Base-by-base conservation (phyloP, 2,329 filamentous ascomycete species). In the Trematosphaeria pertusa region DNA sequence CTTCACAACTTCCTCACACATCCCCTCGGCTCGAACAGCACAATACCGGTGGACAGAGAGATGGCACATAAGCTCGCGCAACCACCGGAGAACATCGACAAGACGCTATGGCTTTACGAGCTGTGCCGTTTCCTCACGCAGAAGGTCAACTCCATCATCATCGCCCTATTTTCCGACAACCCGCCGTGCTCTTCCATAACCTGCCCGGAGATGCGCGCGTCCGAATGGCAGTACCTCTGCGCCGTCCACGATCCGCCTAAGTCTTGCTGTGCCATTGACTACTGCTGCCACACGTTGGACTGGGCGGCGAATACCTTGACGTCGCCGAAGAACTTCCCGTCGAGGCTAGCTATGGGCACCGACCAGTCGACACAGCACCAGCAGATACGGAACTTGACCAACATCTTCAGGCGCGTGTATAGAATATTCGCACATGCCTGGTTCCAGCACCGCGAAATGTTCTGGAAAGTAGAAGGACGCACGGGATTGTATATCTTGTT, bases 201-300 rank as follows among this genome's bases (percentile, higher is more conserved):
- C 1, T 99, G 94, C 66, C 91, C 92, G 22, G 94, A 99, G 75
- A 99, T 99, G 94, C 91, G 94, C 67, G 94, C 94, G 2, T 94
- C 89, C 21, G 93, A 99, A 77, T 99, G 94, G 94, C 94, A 99
- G 75, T 99, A 97, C 67, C 84, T 99, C 37, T 99, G 94, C 76
- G 94, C 94, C 39, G 94, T 97, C 3, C 94, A 99, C 71, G 93
- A 97, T 68, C 88, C 91, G 38, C 94, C 94, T 37, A 97, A 97
- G 76, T 89, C 88, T 63, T 99, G 94, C 78, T 97, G 93, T 73
- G 94, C 94, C 40, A 97, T 99, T 67, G 94, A 99, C 75, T 99
- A 99, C 76, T 97, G 92, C 81, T 97, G 93, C 71, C 94, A 99
- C 71, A 99, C 94, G 0, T 86, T 99, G 33, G 94, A 99, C 75